phyloP scores from a whole-genome alignment of 257 asterid species.

The Thymus quinquecostatus region DNA sequence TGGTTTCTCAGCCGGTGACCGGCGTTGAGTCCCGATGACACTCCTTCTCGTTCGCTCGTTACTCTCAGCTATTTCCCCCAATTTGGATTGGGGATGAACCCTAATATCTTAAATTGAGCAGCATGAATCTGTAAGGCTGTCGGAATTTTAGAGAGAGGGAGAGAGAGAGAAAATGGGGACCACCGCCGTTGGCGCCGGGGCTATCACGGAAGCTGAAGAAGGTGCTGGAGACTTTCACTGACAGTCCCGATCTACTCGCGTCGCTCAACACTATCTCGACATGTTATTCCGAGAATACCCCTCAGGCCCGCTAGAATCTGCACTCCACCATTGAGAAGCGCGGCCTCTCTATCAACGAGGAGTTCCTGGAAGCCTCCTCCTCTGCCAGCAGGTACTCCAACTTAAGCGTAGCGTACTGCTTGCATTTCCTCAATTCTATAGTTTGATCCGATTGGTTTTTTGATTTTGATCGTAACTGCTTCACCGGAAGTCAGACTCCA shows the following conservation, averaged over 20 bases:
- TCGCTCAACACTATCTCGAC: slow-evolving; percentile 87
- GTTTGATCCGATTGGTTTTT: slow-evolving; percentile 30
- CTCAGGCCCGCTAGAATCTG: slow-evolving; percentile 84
- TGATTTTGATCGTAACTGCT: slow-evolving; percentile 24
- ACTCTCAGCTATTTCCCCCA: too few relatives aligned
- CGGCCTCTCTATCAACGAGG: too few relatives aligned
- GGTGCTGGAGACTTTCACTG: slow-evolving; percentile 94
- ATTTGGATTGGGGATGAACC: too few relatives aligned
- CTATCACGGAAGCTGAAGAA: slow-evolving; percentile 98
- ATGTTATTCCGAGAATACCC: slow-evolving; percentile 78
- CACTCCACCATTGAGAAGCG: too few relatives aligned
- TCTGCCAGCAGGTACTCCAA: slow-evolving; percentile 68
- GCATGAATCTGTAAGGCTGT: too few relatives aligned
- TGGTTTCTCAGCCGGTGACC: too few relatives aligned
- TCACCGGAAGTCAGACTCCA: slow-evolving; percentile 46
- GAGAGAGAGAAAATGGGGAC: slow-evolving; percentile 76
- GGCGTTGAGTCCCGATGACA: too few relatives aligned
- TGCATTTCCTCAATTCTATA: too few relatives aligned
- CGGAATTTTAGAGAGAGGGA: slow-evolving; percentile 30
- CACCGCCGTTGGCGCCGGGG: slow-evolving; percentile 97
- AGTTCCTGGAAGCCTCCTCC: slow-evolving; percentile 76
- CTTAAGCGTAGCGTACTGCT: slow-evolving; percentile 1
- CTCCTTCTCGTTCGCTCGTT: too few relatives aligned
- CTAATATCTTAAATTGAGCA: too few relatives aligned
- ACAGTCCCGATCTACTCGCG: slow-evolving; percentile 77